Evolutionary conservation across 805 yeast species (phyloP).

Genomic region (Lachancea dasiensis): DNA sequence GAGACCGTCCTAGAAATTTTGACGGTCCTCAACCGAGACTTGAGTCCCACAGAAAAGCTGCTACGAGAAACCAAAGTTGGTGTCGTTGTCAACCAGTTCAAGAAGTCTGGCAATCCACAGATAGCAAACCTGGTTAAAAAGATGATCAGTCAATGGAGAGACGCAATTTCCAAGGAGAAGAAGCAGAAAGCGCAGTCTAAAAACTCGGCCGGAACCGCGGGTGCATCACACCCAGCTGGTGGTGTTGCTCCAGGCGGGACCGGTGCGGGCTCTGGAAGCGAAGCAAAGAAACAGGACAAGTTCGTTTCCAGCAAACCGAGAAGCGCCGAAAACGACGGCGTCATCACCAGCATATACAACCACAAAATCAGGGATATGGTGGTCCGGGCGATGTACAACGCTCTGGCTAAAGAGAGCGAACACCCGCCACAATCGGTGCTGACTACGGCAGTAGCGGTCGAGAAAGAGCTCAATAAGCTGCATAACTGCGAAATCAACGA

Average conservation of each 20-base stretch:
- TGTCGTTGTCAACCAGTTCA: constrained; percentile 85
- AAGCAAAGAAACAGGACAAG: constrained; percentile 33
- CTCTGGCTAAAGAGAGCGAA: constrained; percentile 74
- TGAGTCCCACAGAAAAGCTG: constrained; percentile 78
- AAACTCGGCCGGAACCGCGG: constrained; percentile 9
- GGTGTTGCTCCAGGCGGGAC: constrained; percentile 13
- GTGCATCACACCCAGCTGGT: no score
- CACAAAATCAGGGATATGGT: constrained; percentile 81
- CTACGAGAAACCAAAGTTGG: constrained; percentile 94
- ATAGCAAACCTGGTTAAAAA: constrained; percentile 66
- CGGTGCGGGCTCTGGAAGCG: constrained; percentile 4
- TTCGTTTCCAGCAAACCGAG: constrained; percentile 53
- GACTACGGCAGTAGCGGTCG: constrained; percentile 62
- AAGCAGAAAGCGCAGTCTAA: constrained; percentile 14
- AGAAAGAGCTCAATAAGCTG: constrained; percentile 56
- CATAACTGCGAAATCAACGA: constrained; percentile 49
- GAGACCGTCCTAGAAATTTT: constrained; percentile 62
- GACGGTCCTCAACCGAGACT: constrained; percentile 54
- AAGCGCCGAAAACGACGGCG: constrained; percentile 75
- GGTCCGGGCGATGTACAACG: constrained; percentile 77
- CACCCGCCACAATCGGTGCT: constrained; percentile 58
- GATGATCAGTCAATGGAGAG: constrained; percentile 87
- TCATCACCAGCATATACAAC: constrained; percentile 60
- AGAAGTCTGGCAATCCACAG: constrained; percentile 61
- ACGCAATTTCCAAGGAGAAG: constrained; percentile 68